Conservation (phyloP, 805 yeast genomes). For the Ogataea nakhonphanomensis region DNA sequence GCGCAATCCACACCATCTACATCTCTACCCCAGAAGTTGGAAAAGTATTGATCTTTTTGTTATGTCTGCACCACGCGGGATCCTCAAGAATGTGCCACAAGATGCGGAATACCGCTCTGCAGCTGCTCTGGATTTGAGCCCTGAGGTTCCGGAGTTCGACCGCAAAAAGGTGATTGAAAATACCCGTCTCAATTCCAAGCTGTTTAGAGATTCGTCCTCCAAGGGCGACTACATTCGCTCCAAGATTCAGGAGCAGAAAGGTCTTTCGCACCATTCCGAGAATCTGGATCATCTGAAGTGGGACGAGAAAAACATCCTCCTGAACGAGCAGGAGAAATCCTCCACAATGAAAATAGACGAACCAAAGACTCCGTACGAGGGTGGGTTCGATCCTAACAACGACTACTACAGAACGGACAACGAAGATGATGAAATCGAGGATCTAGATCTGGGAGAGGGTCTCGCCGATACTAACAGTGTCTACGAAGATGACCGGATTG, state of each 20-base stretch:
- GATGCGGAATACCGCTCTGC: slow-evolving; percentile 21
- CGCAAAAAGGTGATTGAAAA: slow-evolving; percentile 75
- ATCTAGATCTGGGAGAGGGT: slow-evolving; percentile 35
- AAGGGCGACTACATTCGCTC: slow-evolving; percentile 48
- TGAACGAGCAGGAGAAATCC: slow-evolving; percentile 69
- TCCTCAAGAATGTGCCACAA: slow-evolving; percentile 31
- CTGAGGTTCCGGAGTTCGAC: slow-evolving; percentile 26
- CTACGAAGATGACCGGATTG: slow-evolving; percentile 15
- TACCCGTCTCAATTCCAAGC: slow-evolving; percentile 69
- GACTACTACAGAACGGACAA: slow-evolving; percentile 75
- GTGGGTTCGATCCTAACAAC: slow-evolving; percentile 78
- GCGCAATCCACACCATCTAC: background rate
- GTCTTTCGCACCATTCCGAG: slow-evolving; percentile 20
- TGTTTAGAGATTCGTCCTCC: slow-evolving; percentile 23
- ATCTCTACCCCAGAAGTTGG: slow-evolving; percentile 2
- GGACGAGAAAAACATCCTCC: slow-evolving; percentile 76
- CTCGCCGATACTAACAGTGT: slow-evolving; percentile 19
- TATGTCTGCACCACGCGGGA: slow-evolving; percentile 29
- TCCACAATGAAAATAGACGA: slow-evolving; percentile 86
- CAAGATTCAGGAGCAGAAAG: slow-evolving; percentile 39
- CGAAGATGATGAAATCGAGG: slow-evolving; percentile 43
- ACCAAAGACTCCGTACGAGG: slow-evolving; percentile 94
- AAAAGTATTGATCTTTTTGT: background rate
- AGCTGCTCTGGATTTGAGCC: background rate
- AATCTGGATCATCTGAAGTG: slow-evolving; percentile 58